Base-by-base conservation (phyloP, 2,329 filamentous ascomycete genomes). In the Pseudogymnoascus sp. region DNA sequence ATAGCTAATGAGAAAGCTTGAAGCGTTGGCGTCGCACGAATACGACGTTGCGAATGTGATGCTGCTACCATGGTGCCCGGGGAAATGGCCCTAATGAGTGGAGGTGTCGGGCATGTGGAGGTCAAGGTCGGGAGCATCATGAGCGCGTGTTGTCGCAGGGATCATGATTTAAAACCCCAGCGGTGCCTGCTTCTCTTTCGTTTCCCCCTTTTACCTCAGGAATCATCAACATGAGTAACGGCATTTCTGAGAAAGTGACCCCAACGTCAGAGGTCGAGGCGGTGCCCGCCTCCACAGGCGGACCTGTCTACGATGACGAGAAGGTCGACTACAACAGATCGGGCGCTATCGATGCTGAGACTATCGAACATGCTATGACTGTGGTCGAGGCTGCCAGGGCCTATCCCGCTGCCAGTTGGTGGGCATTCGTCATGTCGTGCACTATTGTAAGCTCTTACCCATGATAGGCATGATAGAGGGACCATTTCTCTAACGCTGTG, bases 381-480 rank as follows among this genome's bases (percentile, higher is more conserved):
- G 78, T 81, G 63, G 44, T 77, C 10, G 61, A 82, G 68, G 81
- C 81, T 64, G 77, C 81, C 63, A 76, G 72, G 70, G 76, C 75
- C 10, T 81, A 83, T 70, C 81, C 81, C 13, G 77, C 78, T 73
- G 81, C 81, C 66, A 76, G 75, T 13, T 77, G 77, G 64, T 83
- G 81, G 81, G 81, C 80, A 5, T 82, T 84, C 63, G 71, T 82
- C 71, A 79, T 84, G 71, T 83, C 78, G 55, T 82, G 71, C 74
- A 82, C 79, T 17, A 83, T 84, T 73, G 81, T 42, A 65, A 69
- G 68, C 51, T 64, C 61, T 55, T 31, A 42, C 12, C 39, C 33
- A 36, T 61, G 44, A 61, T 62, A 58, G 9, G 25, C 36, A 61
- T 61, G 44, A 61, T 62, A 58, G 9, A 25, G 29, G 59, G 62